These are phyloP conservation scores for Cadophora sp. DNA, from an alignment of 2,329 filamentous ascomycete genomes.

Conservation along the genomic window DNA sequence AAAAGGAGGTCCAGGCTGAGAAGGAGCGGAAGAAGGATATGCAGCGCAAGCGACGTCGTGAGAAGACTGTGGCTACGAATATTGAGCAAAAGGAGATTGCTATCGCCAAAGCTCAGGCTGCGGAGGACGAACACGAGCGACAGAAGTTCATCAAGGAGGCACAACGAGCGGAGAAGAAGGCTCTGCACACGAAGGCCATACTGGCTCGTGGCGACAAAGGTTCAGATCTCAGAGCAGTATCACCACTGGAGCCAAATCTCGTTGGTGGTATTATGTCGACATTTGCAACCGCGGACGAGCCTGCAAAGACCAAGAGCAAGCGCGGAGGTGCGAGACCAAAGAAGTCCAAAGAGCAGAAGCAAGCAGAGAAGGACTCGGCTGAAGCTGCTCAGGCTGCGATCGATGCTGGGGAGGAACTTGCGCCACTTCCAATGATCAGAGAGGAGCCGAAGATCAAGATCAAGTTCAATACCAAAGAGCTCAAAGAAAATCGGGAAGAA, in stretches of 20 bases:
- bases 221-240: constrained; percentile 69
- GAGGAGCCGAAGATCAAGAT: constrained; percentile 62
- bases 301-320: constrained; percentile 57
- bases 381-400: constrained; percentile 86
- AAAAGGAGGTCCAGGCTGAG: constrained; percentile 88
- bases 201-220: constrained; percentile 87
- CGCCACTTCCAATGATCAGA: constrained; percentile 52
- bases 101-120: constrained; percentile 76
- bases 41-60: constrained; percentile 93
- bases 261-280: constrained; percentile 87
- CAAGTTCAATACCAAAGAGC: constrained; percentile 57
- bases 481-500: constrained; percentile 52
- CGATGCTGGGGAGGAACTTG: constrained; percentile 78
- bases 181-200: constrained; percentile 85
- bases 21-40: constrained; percentile 99
- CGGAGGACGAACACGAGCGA: constrained; percentile 82
- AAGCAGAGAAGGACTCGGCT: constrained; percentile 81
- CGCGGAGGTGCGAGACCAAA: constrained; percentile 70
- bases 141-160: constrained; percentile 84
- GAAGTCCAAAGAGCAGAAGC: constrained; percentile 89
- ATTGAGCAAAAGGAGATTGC: constrained; percentile 89
- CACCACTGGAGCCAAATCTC: constrained; percentile 77
- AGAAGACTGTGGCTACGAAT: constrained; percentile 94
- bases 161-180: constrained; percentile 91
- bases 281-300: constrained; percentile 66